phyloP scores from a whole-genome alignment of 192 early-diverging fungal genomes.

The Spinellus fusiger region DNA sequence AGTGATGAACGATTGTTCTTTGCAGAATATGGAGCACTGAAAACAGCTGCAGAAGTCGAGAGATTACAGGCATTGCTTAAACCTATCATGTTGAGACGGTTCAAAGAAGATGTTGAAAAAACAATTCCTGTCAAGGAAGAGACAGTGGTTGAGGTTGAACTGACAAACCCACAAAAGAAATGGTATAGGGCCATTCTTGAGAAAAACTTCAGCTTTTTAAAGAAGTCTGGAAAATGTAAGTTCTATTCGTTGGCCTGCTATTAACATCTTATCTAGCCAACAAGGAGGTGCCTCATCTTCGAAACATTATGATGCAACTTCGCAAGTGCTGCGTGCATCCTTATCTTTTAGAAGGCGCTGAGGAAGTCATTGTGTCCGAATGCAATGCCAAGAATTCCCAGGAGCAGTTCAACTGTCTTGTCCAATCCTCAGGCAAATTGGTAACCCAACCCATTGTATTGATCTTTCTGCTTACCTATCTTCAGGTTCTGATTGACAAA shows the following conservation, averaged over 20 bases:
- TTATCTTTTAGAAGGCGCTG: constrained; percentile 69
- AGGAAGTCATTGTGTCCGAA: constrained; percentile 70
- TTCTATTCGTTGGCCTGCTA: neutral
- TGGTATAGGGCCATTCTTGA: constrained; percentile 83
- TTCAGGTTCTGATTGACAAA: constrained; percentile 62
- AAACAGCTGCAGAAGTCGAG: constrained; percentile 68
- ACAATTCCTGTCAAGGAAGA: constrained; percentile 87
- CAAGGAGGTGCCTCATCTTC: constrained; percentile 65
- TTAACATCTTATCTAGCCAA: constrained; percentile 13
- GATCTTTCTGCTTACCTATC: neutral
- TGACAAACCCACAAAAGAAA: constrained; percentile 79
- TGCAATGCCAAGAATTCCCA: constrained; percentile 49
- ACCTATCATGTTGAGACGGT: constrained; percentile 78
- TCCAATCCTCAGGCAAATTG: constrained; percentile 78
- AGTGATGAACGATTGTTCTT: constrained; percentile 63
- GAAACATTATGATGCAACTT: constrained; percentile 86
- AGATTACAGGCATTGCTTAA: constrained; percentile 70
- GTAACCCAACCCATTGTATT: constrained; percentile 7
- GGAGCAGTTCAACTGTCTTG: constrained; percentile 60
- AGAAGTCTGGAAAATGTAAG: constrained; percentile 60
- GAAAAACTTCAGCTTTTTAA: constrained; percentile 74
- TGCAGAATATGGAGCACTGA: constrained; percentile 62
- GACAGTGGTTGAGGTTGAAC: constrained; percentile 80
- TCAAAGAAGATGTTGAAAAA: constrained; percentile 89
- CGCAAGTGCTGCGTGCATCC: constrained; percentile 89